Conservation (phyloP, 2,329 filamentous ascomycete genomes). For the Sphaerulina vaccinii region DNA sequence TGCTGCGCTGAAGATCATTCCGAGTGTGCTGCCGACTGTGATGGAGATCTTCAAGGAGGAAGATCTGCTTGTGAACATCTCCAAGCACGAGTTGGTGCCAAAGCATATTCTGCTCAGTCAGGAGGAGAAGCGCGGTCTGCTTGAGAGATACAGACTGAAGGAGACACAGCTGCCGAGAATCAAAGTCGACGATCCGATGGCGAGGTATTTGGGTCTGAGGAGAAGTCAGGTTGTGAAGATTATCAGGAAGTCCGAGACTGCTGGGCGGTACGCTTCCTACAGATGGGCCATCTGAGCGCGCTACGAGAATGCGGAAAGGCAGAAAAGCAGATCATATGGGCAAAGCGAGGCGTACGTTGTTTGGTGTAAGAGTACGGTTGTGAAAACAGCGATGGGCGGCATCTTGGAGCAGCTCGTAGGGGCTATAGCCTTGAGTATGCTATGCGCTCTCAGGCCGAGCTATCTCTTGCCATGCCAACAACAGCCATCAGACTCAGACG, state of each 20-base stretch:
- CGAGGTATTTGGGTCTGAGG: conserved; percentile 85
- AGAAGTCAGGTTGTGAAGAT: conserved; percentile 98
- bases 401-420: no score
- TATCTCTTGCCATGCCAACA: no score
- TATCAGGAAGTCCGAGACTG: conserved; percentile 91
- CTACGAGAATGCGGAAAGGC: background rate
- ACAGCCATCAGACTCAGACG: no score
- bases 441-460: no score
- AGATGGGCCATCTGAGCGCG: conserved; percentile 57
- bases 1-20: conserved; percentile 82
- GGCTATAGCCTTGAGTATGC: no score
- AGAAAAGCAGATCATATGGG: conserved; percentile 10
- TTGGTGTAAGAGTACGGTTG: background rate
- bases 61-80: conserved; percentile 96
- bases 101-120: conserved; percentile 86
- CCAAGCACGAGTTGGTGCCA: conserved; percentile 92
- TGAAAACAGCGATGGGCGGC: background rate
- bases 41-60: conserved; percentile 96
- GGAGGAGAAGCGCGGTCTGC: conserved; percentile 81
- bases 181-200: conserved; percentile 85
- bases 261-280: conserved; percentile 95
- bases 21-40: conserved; percentile 71
- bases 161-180: conserved; percentile 96
- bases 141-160: conserved; percentile 90
- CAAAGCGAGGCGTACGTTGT: conserved; percentile 24